Conservation (phyloP, 257 asterid species). For the Capsicum chinense region DNA sequence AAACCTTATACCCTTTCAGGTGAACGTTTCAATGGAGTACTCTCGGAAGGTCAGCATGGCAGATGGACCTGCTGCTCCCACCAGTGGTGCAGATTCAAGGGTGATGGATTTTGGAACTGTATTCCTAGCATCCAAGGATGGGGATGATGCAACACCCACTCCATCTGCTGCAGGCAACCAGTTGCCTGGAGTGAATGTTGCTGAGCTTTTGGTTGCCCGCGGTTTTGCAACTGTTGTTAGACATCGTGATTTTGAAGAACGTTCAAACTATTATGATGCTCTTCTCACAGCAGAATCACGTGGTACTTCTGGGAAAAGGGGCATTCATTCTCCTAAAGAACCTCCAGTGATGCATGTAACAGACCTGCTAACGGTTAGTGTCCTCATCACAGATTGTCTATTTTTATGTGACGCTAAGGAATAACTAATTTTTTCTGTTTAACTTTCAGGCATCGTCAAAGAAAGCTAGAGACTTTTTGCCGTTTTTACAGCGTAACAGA, state of each 20-base stretch:
- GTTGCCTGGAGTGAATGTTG: conserved; percentile 68
- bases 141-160: conserved; percentile 55
- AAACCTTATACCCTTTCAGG: conserved; percentile 51
- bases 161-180: conserved; percentile 60
- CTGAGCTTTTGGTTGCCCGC: conserved; percentile 89
- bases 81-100: conserved; percentile 62
- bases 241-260: conserved; percentile 98
- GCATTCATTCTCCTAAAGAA: conserved; percentile 87
- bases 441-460: conserved; percentile 66
- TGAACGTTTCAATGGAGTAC: conserved; percentile 94
- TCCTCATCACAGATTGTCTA: conserved; percentile 7
- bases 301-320: conserved; percentile 84
- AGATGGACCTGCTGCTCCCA: conserved; percentile 68
- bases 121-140: conserved; percentile 75
- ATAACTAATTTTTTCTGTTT: background rate
- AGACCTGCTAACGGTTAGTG: conserved; percentile 80
- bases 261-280: conserved; percentile 87
- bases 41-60: conserved; percentile 76
- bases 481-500: conserved; percentile 81
- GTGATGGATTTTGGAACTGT: conserved; percentile 97
- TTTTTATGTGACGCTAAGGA: background rate
- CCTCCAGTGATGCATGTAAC: conserved; percentile 88
- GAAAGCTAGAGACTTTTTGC: conserved; percentile 89
- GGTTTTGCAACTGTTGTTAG: conserved; percentile 92
- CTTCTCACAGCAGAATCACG: conserved; percentile 93